A percentile compares a stretch with the other conserved stretches of the same genome.
Evolutionary conservation across 2,329 filamentous ascomycete genomes (phyloP).

Genomic region (Xylaria sp.): DNA sequence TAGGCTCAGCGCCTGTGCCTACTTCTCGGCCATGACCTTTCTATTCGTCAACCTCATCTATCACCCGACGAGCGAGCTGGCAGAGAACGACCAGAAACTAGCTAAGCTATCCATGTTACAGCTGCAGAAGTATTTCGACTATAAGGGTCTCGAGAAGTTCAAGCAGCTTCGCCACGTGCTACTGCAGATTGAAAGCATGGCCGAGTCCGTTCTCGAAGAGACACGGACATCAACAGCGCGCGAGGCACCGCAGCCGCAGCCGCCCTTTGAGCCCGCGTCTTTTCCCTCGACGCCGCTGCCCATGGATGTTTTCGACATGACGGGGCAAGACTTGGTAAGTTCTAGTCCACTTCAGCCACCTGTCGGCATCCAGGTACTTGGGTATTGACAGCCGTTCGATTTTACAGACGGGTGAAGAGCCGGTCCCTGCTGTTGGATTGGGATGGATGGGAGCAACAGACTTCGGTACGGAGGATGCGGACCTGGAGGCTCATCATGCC

Average conservation of each 20-base stretch:
- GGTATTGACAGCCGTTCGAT: not conserved
- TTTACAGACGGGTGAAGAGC: not conserved
- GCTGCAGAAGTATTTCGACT: constrained; percentile 36
- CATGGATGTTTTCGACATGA: not conserved
- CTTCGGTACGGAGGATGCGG: not conserved
- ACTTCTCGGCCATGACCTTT: constrained; percentile 44
- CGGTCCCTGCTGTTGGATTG: not conserved
- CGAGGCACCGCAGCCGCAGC: not conserved
- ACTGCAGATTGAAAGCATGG: constrained; percentile 31
- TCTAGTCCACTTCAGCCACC: too few relatives aligned
- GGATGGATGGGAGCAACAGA: constrained; percentile 16
- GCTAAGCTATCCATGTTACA: constrained; percentile 34
- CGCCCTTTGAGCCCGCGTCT: not conserved
- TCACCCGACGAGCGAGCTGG: constrained; percentile 37
- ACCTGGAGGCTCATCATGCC: not conserved
- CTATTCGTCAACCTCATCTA: constrained; percentile 43
- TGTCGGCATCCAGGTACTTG: not conserved
- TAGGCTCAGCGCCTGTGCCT: constrained; percentile 42
- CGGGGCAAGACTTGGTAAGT: constrained; percentile 16
- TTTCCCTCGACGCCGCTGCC: not conserved
- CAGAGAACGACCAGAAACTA: constrained; percentile 38
- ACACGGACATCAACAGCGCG: not conserved
- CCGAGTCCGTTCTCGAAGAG: constrained; percentile 16
- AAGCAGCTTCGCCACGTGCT: constrained; percentile 36
- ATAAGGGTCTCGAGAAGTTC: constrained; percentile 34